These are phyloP conservation scores for Penicillium sp. DNA, from an alignment of 2,329 filamentous ascomycete genomes.

Conservation along the genomic window DNA sequence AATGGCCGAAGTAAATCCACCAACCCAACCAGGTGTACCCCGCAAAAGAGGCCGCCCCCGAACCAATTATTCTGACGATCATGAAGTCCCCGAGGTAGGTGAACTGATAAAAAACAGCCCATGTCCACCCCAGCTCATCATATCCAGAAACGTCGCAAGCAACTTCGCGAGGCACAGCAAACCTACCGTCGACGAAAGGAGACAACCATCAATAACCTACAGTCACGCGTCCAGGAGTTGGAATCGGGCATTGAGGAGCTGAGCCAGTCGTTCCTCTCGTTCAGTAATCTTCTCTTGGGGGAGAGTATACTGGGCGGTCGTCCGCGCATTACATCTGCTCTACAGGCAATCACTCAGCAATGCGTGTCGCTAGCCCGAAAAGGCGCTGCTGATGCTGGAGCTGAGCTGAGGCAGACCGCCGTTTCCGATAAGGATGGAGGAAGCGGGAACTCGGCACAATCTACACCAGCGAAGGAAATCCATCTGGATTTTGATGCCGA, in stretches of 20 bases:
- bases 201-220: slow-evolving; percentile 25
- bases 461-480: slow-evolving; percentile 1
- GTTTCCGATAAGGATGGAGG: background rate
- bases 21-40: slow-evolving; percentile 6
- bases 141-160: slow-evolving; percentile 27
- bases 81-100: slow-evolving; percentile 26
- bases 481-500: slow-evolving; percentile 3
- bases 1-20: background rate
- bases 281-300: slow-evolving; percentile 26
- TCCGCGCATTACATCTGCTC: slow-evolving; percentile 19
- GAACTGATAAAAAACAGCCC: background rate
- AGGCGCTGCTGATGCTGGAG: slow-evolving; percentile 13
- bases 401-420: background rate
- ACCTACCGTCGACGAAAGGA: slow-evolving; percentile 29
- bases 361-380: slow-evolving; percentile 24
- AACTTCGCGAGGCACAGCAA: slow-evolving; percentile 27
- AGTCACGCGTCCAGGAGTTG: slow-evolving; percentile 23
- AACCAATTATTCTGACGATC: slow-evolving; percentile 16
- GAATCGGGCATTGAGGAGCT: slow-evolving; percentile 25
- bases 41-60: slow-evolving; percentile 28
- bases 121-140: slow-evolving; percentile 4
- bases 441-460: background rate
- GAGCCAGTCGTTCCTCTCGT: slow-evolving; percentile 27
- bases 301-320: slow-evolving; percentile 14
- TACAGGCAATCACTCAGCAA: slow-evolving; percentile 25